Conservation (phyloP, 2,329 filamentous ascomycete species). For the Colletotrichum viniferum region DNA sequence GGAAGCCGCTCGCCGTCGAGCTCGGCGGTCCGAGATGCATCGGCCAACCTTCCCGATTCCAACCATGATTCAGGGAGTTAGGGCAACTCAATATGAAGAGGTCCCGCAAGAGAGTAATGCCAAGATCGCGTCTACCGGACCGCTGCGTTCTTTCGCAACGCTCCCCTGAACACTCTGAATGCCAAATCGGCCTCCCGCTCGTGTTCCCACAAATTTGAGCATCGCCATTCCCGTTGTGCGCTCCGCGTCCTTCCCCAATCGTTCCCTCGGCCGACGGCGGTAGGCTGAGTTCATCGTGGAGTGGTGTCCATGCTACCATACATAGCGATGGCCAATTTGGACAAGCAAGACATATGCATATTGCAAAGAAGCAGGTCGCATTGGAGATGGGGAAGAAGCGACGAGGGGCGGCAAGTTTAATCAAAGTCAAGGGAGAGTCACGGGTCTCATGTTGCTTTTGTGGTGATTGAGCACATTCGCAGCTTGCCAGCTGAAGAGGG, state of each 20-base stretch:
- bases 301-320: not conserved
- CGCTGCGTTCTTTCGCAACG: not conserved
- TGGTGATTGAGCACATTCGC: not conserved
- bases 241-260: not conserved
- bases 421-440: not conserved
- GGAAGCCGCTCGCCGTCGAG: not conserved
- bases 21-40: not conserved
- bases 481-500: not conserved
- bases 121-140: constrained; percentile 1
- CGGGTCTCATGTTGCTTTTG: not conserved
- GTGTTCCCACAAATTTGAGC: not conserved
- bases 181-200: constrained; percentile 1
- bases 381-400: not conserved
- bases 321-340: not conserved
- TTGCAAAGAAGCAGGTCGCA: constrained; percentile 1
- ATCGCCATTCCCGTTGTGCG: not conserved
- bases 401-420: not conserved
- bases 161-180: not conserved
- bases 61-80: not conserved
- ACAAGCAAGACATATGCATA: not conserved
- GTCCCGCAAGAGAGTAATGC: not conserved
- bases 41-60: not conserved
- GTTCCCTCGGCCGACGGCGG: not conserved
- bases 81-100: not conserved
- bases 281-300: not conserved